Percentiles rank a stretch among this genome's conserved stretches.
Evolutionary conservation across 1,284 basidiomycete species (phyloP).

Genomic region (Ceratobasidium sp.): DNA sequence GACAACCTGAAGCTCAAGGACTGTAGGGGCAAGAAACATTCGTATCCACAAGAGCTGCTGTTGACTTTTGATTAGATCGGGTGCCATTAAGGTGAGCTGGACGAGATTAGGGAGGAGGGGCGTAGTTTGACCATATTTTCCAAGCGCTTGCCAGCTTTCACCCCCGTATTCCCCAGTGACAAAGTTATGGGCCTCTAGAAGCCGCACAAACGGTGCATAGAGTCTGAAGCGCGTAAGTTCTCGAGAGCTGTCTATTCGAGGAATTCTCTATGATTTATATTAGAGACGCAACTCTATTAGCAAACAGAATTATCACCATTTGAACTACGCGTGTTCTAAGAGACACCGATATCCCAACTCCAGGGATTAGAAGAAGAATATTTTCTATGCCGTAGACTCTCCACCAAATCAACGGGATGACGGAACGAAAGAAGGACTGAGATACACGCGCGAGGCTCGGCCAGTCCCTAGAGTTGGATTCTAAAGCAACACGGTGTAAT

Average conservation of each 20-base stretch:
- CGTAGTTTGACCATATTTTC: not conserved
- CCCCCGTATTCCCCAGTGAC: not conserved
- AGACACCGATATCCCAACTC: not conserved
- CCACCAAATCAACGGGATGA: slow-evolving; percentile 8
- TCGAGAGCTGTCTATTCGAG: not conserved
- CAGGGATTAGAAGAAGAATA: slow-evolving; percentile 10
- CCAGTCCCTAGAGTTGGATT: slow-evolving; percentile 2
- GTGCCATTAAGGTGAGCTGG: not conserved
- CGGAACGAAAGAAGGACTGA: slow-evolving; percentile 1
- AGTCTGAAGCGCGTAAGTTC: not conserved
- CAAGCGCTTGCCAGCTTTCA: slow-evolving; percentile 4
- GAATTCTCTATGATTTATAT: not conserved
- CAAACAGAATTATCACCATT: not conserved
- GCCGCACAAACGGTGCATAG: slow-evolving; percentile 26
- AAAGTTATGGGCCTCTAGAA: not conserved
- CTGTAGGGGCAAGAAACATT: slow-evolving; percentile 5
- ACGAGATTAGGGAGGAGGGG: slow-evolving; percentile 20
- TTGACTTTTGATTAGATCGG: not conserved
- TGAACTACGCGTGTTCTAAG: not conserved
- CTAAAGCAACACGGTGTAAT: not conserved
- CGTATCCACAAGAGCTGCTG: slow-evolving; percentile 17
- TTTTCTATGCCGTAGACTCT: slow-evolving; percentile 14
- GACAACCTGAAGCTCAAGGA: not conserved
- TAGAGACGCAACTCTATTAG: not conserved
- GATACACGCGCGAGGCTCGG: slow-evolving; percentile 19